These are phyloP conservation scores for Aspergillus ellipticus DNA, from an alignment of 495 filamentous ascomycete species.

Conservation along the genomic window DNA sequence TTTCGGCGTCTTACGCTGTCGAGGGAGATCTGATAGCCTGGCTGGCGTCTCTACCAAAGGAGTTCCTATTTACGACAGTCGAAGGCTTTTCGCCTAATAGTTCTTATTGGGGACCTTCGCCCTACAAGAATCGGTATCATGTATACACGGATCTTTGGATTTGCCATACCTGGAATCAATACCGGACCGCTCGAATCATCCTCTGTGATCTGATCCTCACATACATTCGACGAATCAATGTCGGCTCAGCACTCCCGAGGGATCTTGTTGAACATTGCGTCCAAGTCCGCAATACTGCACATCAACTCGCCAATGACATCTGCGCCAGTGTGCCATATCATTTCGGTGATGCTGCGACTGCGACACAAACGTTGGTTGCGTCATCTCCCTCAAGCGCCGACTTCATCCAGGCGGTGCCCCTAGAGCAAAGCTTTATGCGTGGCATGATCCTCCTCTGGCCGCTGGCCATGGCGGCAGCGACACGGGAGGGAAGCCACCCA, in stretches of 20 bases:
- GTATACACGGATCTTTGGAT: slow-evolving; percentile 56
- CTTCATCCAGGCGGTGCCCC: not conserved
- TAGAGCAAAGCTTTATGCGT: slow-evolving; percentile 30
- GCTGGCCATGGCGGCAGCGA: slow-evolving; percentile 38
- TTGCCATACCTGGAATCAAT: slow-evolving; percentile 58
- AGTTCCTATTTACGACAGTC: slow-evolving; percentile 30
- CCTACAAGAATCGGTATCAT: slow-evolving; percentile 57
- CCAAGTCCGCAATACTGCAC: slow-evolving; percentile 29
- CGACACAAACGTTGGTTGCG: no score
- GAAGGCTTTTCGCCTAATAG: slow-evolving; percentile 23
- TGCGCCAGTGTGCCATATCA: slow-evolving; percentile 43
- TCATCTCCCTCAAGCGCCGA: not conserved
- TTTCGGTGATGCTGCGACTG: slow-evolving; percentile 25
- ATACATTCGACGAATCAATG: slow-evolving; percentile 17
- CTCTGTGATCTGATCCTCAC: slow-evolving; percentile 49
- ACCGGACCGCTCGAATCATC: slow-evolving; percentile 57
- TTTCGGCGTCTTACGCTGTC: slow-evolving; percentile 44
- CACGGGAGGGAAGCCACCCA: slow-evolving; percentile 28
- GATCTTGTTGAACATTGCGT: slow-evolving; percentile 33
- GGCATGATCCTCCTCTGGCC: slow-evolving; percentile 50
- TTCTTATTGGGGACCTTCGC: slow-evolving; percentile 22
- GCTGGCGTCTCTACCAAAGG: slow-evolving; percentile 35
- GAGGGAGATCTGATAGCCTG: slow-evolving; percentile 50
- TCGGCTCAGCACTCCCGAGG: slow-evolving; percentile 17
- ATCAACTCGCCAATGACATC: slow-evolving; percentile 41